Base-by-base conservation (phyloP, 148 eudicot genomes). In the Rhododendron mucronatum region DNA sequence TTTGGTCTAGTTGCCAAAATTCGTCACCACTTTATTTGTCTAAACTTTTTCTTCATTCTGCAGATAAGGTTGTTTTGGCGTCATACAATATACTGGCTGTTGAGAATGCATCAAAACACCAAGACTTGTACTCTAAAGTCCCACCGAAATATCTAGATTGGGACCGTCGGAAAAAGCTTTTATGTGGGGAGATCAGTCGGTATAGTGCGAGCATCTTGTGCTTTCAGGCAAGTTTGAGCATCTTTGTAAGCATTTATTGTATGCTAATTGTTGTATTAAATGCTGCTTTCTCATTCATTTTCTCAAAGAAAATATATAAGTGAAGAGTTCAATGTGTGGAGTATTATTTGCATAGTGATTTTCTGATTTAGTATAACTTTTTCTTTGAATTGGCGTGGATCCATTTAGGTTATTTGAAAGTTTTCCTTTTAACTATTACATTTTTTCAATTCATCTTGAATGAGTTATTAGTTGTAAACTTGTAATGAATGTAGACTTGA, bases 11-110 rank as follows among this genome's bases (percentile, higher is more conserved):
- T 59, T 30, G 76, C 35, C 48, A 44, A 5, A 23, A 1, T 78
- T 83, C 20, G 28, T 71, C 81, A 84, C 59, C 51, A 13, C 82
- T 85, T 53, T 80, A 51, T 82, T 57, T 63, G 15, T 51, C 41
- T 61, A 8, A 39, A 79, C 55, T 7, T 84, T 73, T 86, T 39
- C 39, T 89, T 88, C 48, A 74, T 85, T 79, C 45, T 91, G 91
- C 98, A 96, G 99, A 94, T 81, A 93, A 86, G 88, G 69, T 92
- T 88, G 92, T 93, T 55, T 78, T 95, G 65, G 90, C 93, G 80
- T 95, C 99, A 18, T 96, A 95, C 90, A 96, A 96, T 90, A 89
- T 96, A 88, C 90, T 96, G 82, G 98, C 96, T 59, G 98, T 94
- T 85, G 94, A 93, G 85, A 96, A 96, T 95, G 99, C 96, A 75